Conservation (phyloP, 768 basidiomycete genomes). For the Boletus subparvulus region DNA sequence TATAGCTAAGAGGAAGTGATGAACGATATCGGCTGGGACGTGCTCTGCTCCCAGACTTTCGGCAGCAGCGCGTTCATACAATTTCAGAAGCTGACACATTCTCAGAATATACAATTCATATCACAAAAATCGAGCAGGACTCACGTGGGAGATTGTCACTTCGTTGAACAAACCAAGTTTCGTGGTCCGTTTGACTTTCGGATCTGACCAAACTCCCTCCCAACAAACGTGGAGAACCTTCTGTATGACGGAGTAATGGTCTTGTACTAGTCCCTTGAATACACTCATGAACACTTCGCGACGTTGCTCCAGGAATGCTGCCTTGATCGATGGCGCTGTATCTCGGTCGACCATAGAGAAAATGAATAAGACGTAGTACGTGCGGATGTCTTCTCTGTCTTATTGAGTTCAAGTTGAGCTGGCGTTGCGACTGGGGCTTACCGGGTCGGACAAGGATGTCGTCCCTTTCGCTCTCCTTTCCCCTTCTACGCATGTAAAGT, state of each 20-base stretch:
- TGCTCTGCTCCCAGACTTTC: slow-evolving; percentile 52
- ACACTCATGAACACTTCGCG: slow-evolving; percentile 60
- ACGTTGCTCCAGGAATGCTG: slow-evolving; percentile 68
- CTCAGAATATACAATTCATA: not conserved
- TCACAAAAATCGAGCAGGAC: slow-evolving; percentile 10
- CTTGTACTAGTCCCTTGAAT: slow-evolving; percentile 72
- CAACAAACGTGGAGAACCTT: slow-evolving; percentile 71
- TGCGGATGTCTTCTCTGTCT: slow-evolving; percentile 65
- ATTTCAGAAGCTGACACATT: slow-evolving; percentile 56
- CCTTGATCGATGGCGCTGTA: slow-evolving; percentile 52
- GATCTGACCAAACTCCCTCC: slow-evolving; percentile 75
- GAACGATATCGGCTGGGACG: slow-evolving; percentile 73
- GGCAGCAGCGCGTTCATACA: slow-evolving; percentile 62
- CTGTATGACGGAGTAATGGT: slow-evolving; percentile 60
- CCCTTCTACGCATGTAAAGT: slow-evolving; percentile 66
- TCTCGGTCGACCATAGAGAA: slow-evolving; percentile 65
- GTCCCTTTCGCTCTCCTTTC: slow-evolving; percentile 38
- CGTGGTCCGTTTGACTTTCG: slow-evolving; percentile 64
- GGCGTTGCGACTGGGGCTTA: slow-evolving; percentile 22
- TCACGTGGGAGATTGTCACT: slow-evolving; percentile 59
- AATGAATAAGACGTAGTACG: slow-evolving; percentile 69
- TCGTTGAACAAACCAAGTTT: slow-evolving; percentile 77
- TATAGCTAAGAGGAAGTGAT: slow-evolving; percentile 85
- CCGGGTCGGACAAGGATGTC: slow-evolving; percentile 58
- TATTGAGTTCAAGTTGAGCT: not conserved